Percentiles rank a stretch among this genome's conserved stretches.
Conservation (phyloP, 164 flowering plant genomes). For the Nymphaea thermarum region DNA sequence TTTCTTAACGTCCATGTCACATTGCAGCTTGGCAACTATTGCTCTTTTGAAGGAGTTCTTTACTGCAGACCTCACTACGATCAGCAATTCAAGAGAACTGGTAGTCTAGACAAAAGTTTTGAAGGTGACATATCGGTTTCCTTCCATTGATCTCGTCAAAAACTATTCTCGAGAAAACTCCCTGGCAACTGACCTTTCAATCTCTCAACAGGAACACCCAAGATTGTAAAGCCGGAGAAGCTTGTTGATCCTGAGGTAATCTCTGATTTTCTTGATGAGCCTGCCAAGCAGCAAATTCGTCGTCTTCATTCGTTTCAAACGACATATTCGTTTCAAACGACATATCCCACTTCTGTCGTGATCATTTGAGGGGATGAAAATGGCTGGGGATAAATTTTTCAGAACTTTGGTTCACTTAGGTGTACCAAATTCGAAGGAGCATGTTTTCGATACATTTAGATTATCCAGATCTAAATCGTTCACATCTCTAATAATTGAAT, state of each 20-base stretch:
- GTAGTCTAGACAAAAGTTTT: conserved; percentile 90
- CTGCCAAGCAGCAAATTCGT: too few species aligned
- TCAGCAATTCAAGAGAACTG: conserved; percentile 84
- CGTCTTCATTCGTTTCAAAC: too few species aligned
- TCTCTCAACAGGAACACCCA: conserved; percentile 62
- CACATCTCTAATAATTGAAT: too few species aligned
- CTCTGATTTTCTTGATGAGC: too few species aligned
- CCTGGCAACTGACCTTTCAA: neutral
- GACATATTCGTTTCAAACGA: too few species aligned
- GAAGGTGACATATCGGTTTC: conserved; percentile 40
- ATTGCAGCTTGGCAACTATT: conserved; percentile 78
- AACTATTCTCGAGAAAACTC: neutral
- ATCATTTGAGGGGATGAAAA: too few species aligned
- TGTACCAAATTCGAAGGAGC: too few species aligned
- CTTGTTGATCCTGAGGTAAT: conserved; percentile 53
- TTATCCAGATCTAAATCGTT: too few species aligned
- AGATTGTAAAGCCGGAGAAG: conserved; percentile 62
- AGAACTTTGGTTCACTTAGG: too few species aligned
- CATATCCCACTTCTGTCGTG: too few species aligned
- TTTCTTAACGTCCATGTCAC: neutral
- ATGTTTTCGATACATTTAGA: too few species aligned
- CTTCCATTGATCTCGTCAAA: neutral
- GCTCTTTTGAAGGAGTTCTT: conserved; percentile 91
- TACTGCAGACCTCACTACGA: conserved; percentile 96
- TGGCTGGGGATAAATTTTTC: too few species aligned